phyloP scores from a whole-genome alignment of 805 yeast genomes.

The Candida silvatica region DNA sequence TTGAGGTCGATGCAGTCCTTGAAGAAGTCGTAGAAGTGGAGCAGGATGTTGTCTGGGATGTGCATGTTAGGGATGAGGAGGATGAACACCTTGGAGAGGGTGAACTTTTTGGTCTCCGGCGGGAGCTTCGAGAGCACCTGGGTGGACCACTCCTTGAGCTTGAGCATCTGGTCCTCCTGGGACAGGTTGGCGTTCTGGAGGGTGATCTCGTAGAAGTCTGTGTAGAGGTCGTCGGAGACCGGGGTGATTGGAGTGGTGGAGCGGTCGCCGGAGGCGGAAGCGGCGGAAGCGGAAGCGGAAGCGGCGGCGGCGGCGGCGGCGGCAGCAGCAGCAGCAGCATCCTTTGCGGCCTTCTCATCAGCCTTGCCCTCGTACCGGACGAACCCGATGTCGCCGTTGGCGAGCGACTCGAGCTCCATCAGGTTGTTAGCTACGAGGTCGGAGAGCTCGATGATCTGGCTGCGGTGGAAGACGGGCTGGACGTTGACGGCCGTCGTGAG shows the following conservation, averaged over 20 bases:
- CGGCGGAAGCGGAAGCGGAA: background rate
- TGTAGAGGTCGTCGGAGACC: conserved; percentile 56
- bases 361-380: conserved; percentile 16
- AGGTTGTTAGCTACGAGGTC: conserved; percentile 63
- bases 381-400: conserved; percentile 29
- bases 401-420: conserved; percentile 66
- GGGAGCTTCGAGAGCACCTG: conserved; percentile 37
- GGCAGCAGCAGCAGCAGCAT: background rate
- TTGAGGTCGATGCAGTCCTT: conserved; percentile 50
- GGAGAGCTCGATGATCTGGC: conserved; percentile 74
- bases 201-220: conserved; percentile 45
- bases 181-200: conserved; percentile 29
- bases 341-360: background rate
- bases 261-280: background rate
- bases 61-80: conserved; percentile 56
- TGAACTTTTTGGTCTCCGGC: conserved; percentile 30
- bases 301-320: background rate
- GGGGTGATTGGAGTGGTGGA: conserved; percentile 1
- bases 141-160: conserved; percentile 28
- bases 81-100: conserved; percentile 64
- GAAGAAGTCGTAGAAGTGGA: conserved; percentile 39
- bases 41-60: conserved; percentile 54
- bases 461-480: conserved; percentile 92
- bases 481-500: conserved; percentile 89
- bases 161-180: conserved; percentile 22